These are phyloP conservation scores for Pythium aphanidermatum DNA, from an alignment of 352 stramenopile species.

Conservation along the genomic window DNA sequence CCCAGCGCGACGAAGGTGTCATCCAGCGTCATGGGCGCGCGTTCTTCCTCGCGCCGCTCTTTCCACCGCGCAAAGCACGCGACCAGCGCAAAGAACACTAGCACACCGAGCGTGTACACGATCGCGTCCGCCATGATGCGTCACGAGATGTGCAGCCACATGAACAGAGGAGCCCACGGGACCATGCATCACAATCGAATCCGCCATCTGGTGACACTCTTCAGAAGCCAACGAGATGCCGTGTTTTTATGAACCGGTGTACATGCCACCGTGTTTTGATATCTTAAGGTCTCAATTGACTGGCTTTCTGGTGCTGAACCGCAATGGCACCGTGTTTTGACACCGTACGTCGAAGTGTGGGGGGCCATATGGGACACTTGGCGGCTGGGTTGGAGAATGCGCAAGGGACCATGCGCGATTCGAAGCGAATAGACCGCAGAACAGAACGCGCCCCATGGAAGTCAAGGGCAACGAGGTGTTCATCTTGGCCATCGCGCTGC, in stretches of 20 bases:
- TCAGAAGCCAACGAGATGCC: too few relatives aligned
- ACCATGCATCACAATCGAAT: too few relatives aligned
- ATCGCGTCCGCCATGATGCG: constrained; percentile 5
- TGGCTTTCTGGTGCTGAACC: too few relatives aligned
- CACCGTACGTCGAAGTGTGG: too few relatives aligned
- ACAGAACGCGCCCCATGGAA: constrained; percentile 3
- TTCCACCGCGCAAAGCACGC: constrained; percentile 10
- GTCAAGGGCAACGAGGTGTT: constrained; percentile 14
- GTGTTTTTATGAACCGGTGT: too few relatives aligned
- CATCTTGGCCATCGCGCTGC: constrained; percentile 22
- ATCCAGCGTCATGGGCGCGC: constrained; percentile 1
- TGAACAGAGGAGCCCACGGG: neutral
- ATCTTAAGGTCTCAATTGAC: too few relatives aligned
- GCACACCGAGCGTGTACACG: constrained; percentile 1
- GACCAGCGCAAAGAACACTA: constrained; percentile 11
- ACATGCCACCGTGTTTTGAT: too few relatives aligned
- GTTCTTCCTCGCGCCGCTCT: constrained; percentile 2
- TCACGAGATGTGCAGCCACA: neutral
- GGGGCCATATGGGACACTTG: too few relatives aligned
- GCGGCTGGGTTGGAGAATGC: constrained; percentile 1
- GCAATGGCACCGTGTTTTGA: constrained; percentile 1
- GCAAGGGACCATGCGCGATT: neutral
- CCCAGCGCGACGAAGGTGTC: constrained; percentile 17
- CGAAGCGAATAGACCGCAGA: too few relatives aligned
- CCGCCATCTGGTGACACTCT: too few relatives aligned